Evolutionary conservation across 2,329 filamentous ascomycete species (phyloP).

Genomic region (Neurospora sp.): DNA sequence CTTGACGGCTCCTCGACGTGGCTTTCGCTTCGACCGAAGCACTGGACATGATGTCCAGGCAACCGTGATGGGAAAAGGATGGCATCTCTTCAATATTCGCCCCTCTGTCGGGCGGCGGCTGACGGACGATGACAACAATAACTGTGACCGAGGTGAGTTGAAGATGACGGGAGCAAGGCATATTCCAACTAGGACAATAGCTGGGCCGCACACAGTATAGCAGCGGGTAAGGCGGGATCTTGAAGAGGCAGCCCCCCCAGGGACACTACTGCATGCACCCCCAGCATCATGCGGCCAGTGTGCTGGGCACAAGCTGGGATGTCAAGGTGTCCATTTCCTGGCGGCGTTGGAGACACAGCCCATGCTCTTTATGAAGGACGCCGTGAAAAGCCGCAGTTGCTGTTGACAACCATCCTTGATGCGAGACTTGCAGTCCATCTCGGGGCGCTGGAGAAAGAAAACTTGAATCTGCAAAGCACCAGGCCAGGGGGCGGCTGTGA

Average conservation of each 20-base stretch:
- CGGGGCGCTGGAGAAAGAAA: neutral
- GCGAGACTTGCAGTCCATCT: neutral
- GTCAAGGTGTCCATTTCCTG: neutral
- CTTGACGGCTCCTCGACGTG: neutral
- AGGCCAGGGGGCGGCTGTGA: neutral
- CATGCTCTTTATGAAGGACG: neutral
- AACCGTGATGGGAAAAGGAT: neutral
- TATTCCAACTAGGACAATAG: neutral
- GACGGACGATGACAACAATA: neutral
- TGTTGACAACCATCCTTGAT: neutral
- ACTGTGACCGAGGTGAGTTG: neutral
- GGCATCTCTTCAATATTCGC: neutral
- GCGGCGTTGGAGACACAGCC: neutral
- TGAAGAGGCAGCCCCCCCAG: neutral
- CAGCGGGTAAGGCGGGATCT: neutral
- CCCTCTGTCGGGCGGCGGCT: neutral
- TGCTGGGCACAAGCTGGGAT: neutral
- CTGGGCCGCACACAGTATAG: neutral
- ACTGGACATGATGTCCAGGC: neutral
- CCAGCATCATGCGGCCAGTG: neutral
- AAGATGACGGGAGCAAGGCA: neutral
- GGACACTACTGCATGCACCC: neutral
- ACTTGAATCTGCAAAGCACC: neutral
- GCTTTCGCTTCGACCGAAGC: neutral
- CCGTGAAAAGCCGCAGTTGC: neutral